Percentiles rank a stretch among this genome's conserved stretches.
Conservation (phyloP, 176 grass and related monocot genomes). For the Zoysia pacifica region DNA sequence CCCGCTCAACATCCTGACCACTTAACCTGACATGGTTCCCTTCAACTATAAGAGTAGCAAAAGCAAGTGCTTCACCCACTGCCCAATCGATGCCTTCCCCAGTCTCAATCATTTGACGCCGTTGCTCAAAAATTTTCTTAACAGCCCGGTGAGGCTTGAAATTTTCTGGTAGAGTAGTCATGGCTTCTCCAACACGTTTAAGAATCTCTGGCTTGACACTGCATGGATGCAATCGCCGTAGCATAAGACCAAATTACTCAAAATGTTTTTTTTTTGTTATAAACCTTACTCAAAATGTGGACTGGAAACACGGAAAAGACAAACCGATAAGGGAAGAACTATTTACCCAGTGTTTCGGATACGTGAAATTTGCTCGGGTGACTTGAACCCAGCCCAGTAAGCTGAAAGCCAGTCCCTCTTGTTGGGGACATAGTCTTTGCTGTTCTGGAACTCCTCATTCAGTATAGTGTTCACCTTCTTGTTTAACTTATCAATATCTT, state of each 20-base stretch:
- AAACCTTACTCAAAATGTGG: too few relatives aligned
- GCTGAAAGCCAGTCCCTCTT: conserved; percentile 92
- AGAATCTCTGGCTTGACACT: conserved; percentile 93
- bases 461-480: conserved; percentile 79
- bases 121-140: conserved; percentile 88
- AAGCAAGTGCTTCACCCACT: conserved; percentile 86
- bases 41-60: conserved; percentile 90
- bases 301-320: too few relatives aligned
- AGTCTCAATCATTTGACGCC: conserved; percentile 84
- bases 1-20: conserved; percentile 96
- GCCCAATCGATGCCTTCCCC: conserved; percentile 97
- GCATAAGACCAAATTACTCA: too few relatives aligned
- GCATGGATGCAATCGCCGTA: neutral
- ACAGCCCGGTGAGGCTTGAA: conserved; percentile 97
- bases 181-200: conserved; percentile 87
- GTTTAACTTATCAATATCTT: conserved; percentile 35
- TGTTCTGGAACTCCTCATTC: conserved; percentile 85
- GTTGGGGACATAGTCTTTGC: conserved; percentile 90
- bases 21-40: conserved; percentile 96
- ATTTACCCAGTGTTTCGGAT: conserved; percentile 86
- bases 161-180: conserved; percentile 79
- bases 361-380: conserved; percentile 95
- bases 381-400: conserved; percentile 96
- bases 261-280: neutral
- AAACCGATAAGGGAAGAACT: too few relatives aligned